phyloP scores from a whole-genome alignment of 495 filamentous ascomycete species.

The Chaetomium tenue region DNA sequence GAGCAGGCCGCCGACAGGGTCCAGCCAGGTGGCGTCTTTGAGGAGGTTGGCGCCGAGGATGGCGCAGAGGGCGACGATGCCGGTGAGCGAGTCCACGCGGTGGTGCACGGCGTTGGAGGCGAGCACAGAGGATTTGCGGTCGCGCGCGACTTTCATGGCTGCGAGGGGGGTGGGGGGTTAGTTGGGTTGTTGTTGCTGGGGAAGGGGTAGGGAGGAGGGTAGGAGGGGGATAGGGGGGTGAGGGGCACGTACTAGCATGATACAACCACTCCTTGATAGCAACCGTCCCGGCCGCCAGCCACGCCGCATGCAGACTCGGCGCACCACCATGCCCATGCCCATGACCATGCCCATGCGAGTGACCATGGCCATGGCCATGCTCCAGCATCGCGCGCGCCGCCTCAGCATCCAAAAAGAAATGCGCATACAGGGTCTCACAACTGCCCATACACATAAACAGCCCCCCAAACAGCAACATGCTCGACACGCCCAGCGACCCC shows the following conservation, averaged over 20 bases:
- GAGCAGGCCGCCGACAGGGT: slow-evolving; percentile 88
- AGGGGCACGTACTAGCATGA: slow-evolving; percentile 74
- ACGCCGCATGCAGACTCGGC: slow-evolving; percentile 88
- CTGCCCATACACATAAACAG: slow-evolving; percentile 86
- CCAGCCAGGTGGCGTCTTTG: slow-evolving; percentile 80
- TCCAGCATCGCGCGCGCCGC: slow-evolving; percentile 58
- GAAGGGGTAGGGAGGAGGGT: background rate
- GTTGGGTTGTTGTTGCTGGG: background rate
- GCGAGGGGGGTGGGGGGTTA: slow-evolving; percentile 2
- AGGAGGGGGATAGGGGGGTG: background rate
- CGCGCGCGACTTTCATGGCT: slow-evolving; percentile 96
- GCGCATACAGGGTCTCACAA: slow-evolving; percentile 68
- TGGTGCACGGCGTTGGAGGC: slow-evolving; percentile 96
- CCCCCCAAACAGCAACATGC: slow-evolving; percentile 81
- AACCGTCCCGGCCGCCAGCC: slow-evolving; percentile 91
- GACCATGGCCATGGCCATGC: slow-evolving; percentile 60
- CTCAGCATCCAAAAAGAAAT: slow-evolving; percentile 70
- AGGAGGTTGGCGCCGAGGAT: slow-evolving; percentile 89
- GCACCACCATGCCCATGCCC: slow-evolving; percentile 58
- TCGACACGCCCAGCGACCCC: slow-evolving; percentile 87
- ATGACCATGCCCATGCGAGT: slow-evolving; percentile 42
- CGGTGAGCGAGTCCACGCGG: slow-evolving; percentile 90
- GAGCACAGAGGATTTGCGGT: slow-evolving; percentile 93
- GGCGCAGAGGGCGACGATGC: slow-evolving; percentile 82
- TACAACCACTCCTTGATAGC: slow-evolving; percentile 95